A percentile compares a stretch with the other conserved stretches of the same genome.
Conservation (phyloP, 1,139 yeast species). For the Hansenula lynferdii region DNA sequence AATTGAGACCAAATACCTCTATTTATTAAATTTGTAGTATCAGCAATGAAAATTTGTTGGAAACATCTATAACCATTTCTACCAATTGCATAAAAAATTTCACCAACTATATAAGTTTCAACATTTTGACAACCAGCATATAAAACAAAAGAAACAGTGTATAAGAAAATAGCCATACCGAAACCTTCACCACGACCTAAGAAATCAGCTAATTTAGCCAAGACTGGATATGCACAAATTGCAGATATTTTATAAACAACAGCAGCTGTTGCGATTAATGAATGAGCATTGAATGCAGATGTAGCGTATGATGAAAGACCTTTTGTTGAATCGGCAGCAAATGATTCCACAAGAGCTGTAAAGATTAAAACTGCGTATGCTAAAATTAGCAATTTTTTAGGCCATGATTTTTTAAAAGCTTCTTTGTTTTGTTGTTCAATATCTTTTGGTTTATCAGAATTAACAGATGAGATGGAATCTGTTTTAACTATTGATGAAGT, state of each 20-base stretch:
- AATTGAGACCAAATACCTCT: conserved; percentile 32
- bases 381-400: conserved; percentile 17
- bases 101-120: conserved; percentile 28
- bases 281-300: conserved; percentile 31
- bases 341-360: conserved; percentile 25
- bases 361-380: conserved; percentile 23
- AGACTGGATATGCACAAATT: conserved; percentile 34
- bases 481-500: background rate
- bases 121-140: conserved; percentile 29
- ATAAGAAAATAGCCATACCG: conserved; percentile 25
- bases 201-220: conserved; percentile 35
- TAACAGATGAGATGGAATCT: background rate
- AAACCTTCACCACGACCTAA: conserved; percentile 38
- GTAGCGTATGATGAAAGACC: conserved; percentile 31
- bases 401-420: conserved; percentile 10
- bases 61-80: conserved; percentile 31
- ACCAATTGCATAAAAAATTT: conserved; percentile 32
- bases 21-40: conserved; percentile 32
- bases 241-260: conserved; percentile 35
- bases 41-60: conserved; percentile 35
- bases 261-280: conserved; percentile 34
- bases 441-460: background rate
- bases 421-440: background rate
- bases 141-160: conserved; percentile 28
- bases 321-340: conserved; percentile 24